A percentile compares a stretch with the other conserved stretches of the same genome.
phyloP scores from a whole-genome alignment of 208 protist species.

The Leishmania tarentolae region DNA sequence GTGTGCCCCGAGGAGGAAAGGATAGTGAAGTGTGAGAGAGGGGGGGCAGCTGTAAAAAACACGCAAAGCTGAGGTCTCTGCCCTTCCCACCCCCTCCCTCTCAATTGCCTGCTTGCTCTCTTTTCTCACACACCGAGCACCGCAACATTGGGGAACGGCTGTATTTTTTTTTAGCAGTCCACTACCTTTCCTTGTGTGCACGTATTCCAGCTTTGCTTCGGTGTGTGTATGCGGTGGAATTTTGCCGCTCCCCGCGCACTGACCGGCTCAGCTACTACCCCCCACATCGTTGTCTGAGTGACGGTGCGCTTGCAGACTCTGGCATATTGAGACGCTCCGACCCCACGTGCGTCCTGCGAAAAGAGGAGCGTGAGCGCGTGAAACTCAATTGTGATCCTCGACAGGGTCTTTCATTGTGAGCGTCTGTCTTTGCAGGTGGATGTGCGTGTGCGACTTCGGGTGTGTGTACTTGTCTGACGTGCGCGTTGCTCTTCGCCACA shows the following conservation, averaged over 20 bases:
- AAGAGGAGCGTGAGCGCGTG: not conserved
- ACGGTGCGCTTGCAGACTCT: not conserved
- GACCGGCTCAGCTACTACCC: not conserved
- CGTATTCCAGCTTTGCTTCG: not conserved
- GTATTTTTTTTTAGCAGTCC: not conserved
- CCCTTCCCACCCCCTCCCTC: too few relatives aligned
- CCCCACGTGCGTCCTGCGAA: not conserved
- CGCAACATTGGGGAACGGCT: not conserved
- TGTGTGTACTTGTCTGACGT: not conserved
- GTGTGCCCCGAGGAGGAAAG: not conserved
- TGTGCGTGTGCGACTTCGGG: not conserved
- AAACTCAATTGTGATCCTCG: not conserved
- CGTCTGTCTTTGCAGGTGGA: not conserved
- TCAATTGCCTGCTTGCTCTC: not conserved
- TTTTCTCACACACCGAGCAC: slow-evolving; percentile 13
- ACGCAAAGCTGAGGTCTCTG: too few relatives aligned
- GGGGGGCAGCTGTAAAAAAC: not conserved
- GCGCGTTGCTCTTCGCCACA: not conserved
- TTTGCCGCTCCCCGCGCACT: not conserved
- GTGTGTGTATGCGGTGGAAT: not conserved
- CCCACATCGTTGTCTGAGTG: not conserved
- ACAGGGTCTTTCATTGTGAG: not conserved
- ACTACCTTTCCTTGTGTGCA: not conserved
- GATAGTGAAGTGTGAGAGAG: not conserved
- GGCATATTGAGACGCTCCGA: too few relatives aligned